Evolutionary conservation across 2,329 filamentous ascomycete genomes (phyloP), one percentile per base, ranked within the genome.

Genomic region (Saccharata proteae): DNA sequence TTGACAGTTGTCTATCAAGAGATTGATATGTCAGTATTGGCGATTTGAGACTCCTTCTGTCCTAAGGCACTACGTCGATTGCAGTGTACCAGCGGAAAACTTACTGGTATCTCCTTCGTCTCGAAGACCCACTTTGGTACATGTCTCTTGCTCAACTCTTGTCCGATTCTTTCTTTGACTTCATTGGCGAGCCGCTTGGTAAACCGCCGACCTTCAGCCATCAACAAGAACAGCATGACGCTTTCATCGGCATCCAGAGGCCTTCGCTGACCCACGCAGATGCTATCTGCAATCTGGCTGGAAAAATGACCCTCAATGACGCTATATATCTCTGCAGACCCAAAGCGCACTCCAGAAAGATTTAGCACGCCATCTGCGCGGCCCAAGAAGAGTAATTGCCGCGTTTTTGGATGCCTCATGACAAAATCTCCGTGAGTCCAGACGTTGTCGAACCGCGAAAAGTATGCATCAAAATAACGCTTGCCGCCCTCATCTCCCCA

Each of bases 351-450:
- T 0, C 83, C 82, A 6, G 69, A 75, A 0, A 82, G 82, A 47
- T 90, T 90, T 30, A 90, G 58, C 2, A 90, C 81, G 9, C 81
- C 82, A 46, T 90, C 82, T 4, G 66, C 77, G 2, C 80, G 66
- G 2, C 80, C 80, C 0, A 83, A 65, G 42, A 86, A 77, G 9
- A 70, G 51, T 4, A 84, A 50, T 27, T 72, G 68, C 5, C 72
- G 69, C 1, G 80, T 86, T 4, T 57, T 41, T 0, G 80, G 80
- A 46, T 88, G 74, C 10, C 80, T 59, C 20, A 69, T 67, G 44
- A 82, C 75, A 49, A 86, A 88, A 47, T 90, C 83, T 14, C 82
- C 83, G 40, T 90, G 83, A 0, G 80, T 80, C 83, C 82, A 90
- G 2, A 81, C 80, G 34, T 73, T 48, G 10, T 61, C 59, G 34